Base-by-base conservation (phyloP, 208 protist species). In the Leptomonas seymouri region DNA sequence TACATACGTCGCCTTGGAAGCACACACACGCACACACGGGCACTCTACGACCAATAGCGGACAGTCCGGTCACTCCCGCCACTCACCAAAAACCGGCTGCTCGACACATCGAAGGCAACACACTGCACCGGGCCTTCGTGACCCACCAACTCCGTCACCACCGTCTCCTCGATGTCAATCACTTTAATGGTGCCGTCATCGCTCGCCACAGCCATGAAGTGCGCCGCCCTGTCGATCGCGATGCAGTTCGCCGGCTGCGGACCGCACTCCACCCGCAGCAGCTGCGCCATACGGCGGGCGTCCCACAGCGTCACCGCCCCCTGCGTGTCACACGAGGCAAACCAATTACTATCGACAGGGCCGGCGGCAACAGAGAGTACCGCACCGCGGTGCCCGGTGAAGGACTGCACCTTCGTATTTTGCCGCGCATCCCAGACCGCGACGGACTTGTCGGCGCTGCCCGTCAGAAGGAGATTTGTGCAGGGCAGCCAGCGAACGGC, bases 361-460 rank as follows among this genome's bases (percentile, higher is more conserved):
- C 50, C 64, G 15, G 57, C 58, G n/a, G 81, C 56, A 7, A 98
- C 95, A n/a, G 92, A 84, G 59, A 94, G 92, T 41, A 97, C 88
- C 2, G 95, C 73, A 71, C 90, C 98, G 23, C 76, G 74, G 74
- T 99, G 97, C 12, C 98, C 98, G 77, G 97, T 98, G 74, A 99
- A 97, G 11, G 97, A 97, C 75, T 98, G 91, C 28, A 81, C 91
- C 59, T 91, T 97, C 48, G 94, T 90, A 63, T 96, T 97, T 34
- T 97, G 89, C 30, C 98, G 90, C 6, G 80, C 72, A 76, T 99
- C 98, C 98, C 98, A 99, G 9, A 99, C 71, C 27, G 96, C 98
- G 11, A 99, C 95, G 12, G 95, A 98, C 82, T 99, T 99, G 82
- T 99, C 98, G 4, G 91, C 97, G 64, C 94, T 98, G 57, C 85